These are phyloP conservation scores for Panicum miliaceum DNA, from an alignment of 176 grass and related monocot species.

Conservation along the genomic window DNA sequence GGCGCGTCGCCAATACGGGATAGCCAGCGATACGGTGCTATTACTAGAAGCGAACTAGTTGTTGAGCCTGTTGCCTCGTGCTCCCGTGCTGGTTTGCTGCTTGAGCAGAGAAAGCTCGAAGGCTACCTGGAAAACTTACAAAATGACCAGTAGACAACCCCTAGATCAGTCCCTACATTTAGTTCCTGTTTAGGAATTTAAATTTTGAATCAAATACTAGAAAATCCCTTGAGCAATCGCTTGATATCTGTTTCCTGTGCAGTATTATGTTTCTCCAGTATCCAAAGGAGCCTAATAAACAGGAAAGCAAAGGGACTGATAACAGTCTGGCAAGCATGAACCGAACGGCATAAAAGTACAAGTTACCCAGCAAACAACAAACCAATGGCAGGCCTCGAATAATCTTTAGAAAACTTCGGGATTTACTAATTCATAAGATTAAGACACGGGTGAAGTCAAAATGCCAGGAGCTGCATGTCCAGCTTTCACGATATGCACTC, in stretches of 20 bases:
- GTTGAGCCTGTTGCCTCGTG: not conserved
- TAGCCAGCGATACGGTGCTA: not conserved
- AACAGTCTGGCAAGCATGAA: not conserved
- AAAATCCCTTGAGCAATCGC: not conserved
- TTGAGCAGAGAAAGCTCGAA: not conserved
- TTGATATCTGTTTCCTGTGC: not conserved
- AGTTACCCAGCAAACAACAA: not conserved
- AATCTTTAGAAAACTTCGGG: not conserved
- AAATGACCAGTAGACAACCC: too few species aligned
- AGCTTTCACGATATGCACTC: not conserved
- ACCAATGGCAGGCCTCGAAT: not conserved
- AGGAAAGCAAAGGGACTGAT: not conserved
- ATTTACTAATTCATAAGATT: conserved; percentile 28
- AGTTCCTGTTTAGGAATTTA: not conserved
- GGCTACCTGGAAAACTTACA: not conserved
- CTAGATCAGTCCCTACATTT: not conserved
- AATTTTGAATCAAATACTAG: not conserved
- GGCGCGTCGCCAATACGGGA: not conserved
- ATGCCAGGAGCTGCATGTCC: conserved; percentile 2
- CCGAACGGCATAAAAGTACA: not conserved
- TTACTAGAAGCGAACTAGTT: not conserved
- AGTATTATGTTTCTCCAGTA: not conserved
- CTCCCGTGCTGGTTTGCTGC: not conserved
- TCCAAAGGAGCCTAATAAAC: not conserved
- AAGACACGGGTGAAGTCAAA: conserved; percentile 12